These are phyloP conservation scores for Allomyces macrogynus DNA, from an alignment of 192 early-diverging fungal species.

Conservation along the genomic window DNA sequence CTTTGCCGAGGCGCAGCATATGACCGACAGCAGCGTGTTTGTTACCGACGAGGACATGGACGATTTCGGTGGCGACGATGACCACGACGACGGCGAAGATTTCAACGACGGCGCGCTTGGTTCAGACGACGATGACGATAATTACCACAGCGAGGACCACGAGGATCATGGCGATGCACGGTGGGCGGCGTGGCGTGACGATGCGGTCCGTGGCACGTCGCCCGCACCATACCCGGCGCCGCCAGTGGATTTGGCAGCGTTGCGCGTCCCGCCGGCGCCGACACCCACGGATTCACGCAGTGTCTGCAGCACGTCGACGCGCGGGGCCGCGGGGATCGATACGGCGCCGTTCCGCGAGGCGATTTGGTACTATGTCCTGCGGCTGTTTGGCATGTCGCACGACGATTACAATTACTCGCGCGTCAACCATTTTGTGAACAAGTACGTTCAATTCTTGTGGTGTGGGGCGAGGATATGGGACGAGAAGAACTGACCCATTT, in stretches of 20 bases:
- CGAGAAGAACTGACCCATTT: constrained; percentile 19
- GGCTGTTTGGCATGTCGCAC: constrained; percentile 26
- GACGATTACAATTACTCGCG: constrained; percentile 31
- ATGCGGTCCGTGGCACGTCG: too few species aligned
- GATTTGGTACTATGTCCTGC: constrained; percentile 31
- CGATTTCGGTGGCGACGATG: not conserved
- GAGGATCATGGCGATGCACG: too few species aligned
- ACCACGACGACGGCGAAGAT: not conserved
- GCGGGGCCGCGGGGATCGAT: constrained; percentile 23
- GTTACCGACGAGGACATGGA: not conserved
- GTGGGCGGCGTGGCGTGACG: too few species aligned
- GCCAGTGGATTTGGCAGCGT: too few species aligned
- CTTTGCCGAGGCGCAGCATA: constrained; percentile 24
- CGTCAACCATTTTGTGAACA: constrained; percentile 21
- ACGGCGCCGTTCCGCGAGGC: constrained; percentile 30
- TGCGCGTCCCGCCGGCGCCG: too few species aligned
- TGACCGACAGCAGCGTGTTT: constrained; percentile 23
- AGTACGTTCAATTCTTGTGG: not conserved
- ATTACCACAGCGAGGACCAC: too few species aligned
- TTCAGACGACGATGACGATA: too few species aligned
- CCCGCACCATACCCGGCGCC: too few species aligned
- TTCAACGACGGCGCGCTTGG: not conserved
- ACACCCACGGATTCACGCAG: too few species aligned
- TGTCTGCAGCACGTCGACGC: constrained; percentile 5
- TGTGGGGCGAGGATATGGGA: constrained; percentile 17